A percentile compares a stretch with the other conserved stretches of the same genome.
These are phyloP conservation scores for Cercospora citrullina DNA, from an alignment of 2,329 filamentous ascomycete genomes.

Conservation along the genomic window DNA sequence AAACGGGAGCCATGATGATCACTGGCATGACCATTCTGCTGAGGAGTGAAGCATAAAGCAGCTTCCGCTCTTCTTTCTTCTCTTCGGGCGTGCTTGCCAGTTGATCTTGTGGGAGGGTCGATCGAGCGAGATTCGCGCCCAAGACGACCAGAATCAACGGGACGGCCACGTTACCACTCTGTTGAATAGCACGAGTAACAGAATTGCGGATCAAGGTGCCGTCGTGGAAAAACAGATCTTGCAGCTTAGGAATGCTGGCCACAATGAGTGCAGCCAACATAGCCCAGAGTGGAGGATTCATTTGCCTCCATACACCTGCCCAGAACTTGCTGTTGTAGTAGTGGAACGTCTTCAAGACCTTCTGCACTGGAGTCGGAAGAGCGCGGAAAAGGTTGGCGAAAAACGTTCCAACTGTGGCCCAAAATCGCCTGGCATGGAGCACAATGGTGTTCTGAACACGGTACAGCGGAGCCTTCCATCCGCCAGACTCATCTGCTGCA, in stretches of 20 bases:
- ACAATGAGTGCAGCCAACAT: constrained; percentile 92
- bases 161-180: constrained; percentile 87
- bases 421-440: constrained; percentile 31
- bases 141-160: constrained; percentile 93
- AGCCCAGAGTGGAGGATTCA: constrained; percentile 98
- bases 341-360: constrained; percentile 46
- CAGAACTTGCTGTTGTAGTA: constrained; percentile 54
- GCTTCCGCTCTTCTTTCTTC: constrained; percentile 64
- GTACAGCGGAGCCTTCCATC: constrained; percentile 33
- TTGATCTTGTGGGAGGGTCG: constrained; percentile 72
- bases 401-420: constrained; percentile 35
- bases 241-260: constrained; percentile 79
- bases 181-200: constrained; percentile 80
- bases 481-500: constrained; percentile 11
- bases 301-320: constrained; percentile 80
- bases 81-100: constrained; percentile 69
- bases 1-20: constrained; percentile 83
- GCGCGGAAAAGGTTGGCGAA: constrained; percentile 46
- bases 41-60: constrained; percentile 81
- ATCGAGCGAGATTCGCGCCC: constrained; percentile 89
- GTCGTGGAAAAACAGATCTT: constrained; percentile 81
- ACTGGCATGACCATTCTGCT: constrained; percentile 92
- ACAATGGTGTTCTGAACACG: constrained; percentile 22
- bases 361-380: constrained; percentile 57
- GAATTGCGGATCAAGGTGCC: constrained; percentile 92